A percentile compares a stretch with the other conserved stretches of the same genome.
phyloP scores from a whole-genome alignment of 2,329 filamentous ascomycete genomes.

The Paracoccidioides lutzii region DNA sequence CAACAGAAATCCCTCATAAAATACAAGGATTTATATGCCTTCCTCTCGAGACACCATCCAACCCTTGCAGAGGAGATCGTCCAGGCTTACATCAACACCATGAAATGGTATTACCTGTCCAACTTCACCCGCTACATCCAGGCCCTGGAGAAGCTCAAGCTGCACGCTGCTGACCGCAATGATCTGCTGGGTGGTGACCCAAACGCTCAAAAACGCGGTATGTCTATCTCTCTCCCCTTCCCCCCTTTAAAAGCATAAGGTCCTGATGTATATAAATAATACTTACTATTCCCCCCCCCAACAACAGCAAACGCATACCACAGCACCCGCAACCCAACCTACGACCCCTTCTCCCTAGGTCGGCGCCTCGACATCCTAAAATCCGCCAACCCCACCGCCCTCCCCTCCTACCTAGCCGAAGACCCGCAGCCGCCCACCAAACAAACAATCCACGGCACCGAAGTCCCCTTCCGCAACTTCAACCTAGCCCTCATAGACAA shows the following conservation, averaged over 20 bases:
- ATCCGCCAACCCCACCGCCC: conserved; percentile 56
- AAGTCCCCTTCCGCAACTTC: conserved; percentile 85
- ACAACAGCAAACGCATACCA: conserved; percentile 27
- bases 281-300: conserved; percentile 10
- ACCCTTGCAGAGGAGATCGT: conserved; percentile 80
- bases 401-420: conserved; percentile 82
- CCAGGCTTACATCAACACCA: conserved; percentile 92
- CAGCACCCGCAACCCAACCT: conserved; percentile 32
- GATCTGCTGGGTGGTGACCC: conserved; percentile 75
- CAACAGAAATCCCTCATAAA: conserved; percentile 83
- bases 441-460: conserved; percentile 66
- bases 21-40: conserved; percentile 78
- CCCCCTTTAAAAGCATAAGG: conserved; percentile 1
- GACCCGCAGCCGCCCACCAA: conserved; percentile 54
- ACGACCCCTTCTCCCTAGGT: conserved; percentile 83
- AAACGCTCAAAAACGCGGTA: conserved; percentile 46
- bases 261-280: not conserved
- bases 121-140: conserved; percentile 82
- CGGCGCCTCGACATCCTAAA: conserved; percentile 72
- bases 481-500: conserved; percentile 92
- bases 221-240: conserved; percentile 10
- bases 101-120: conserved; percentile 94
- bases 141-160: conserved; percentile 68
- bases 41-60: conserved; percentile 69
- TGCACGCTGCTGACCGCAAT: conserved; percentile 70